Conservation (phyloP, 116 monocot species). For the Iris pallida region DNA sequence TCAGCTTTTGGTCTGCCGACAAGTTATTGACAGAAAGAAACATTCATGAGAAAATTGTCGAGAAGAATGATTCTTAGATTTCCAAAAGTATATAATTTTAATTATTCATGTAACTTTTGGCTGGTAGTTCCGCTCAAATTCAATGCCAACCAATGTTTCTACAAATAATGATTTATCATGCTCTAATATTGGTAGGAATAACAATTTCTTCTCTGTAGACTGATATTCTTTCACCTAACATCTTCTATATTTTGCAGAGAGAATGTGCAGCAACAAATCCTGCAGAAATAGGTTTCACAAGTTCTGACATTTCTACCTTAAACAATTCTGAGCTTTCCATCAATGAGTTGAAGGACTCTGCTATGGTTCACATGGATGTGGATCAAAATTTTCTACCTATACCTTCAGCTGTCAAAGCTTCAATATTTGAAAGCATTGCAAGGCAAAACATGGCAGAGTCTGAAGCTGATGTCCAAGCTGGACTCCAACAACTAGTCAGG, state of each 20-base stretch:
- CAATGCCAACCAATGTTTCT: too few species aligned
- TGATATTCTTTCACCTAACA: not conserved
- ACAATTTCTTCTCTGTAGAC: not conserved
- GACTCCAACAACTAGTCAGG: conserved; percentile 48
- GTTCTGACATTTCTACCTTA: conserved; percentile 46
- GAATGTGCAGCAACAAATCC: conserved; percentile 22
- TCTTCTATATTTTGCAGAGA: conserved; percentile 46
- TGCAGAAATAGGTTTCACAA: conserved; percentile 42
- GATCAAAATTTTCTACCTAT: conserved; percentile 79
- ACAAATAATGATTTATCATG: too few species aligned
- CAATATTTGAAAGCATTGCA: conserved; percentile 87
- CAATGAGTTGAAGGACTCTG: conserved; percentile 19
- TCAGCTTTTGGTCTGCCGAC: too few species aligned
- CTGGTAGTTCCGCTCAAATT: too few species aligned
- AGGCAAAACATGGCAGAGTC: conserved; percentile 79
- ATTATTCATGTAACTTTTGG: too few species aligned
- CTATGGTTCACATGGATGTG: conserved; percentile 67
- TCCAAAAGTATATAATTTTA: too few species aligned
- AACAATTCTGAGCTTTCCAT: conserved; percentile 59
- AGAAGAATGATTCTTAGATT: too few species aligned
- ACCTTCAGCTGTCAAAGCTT: conserved; percentile 68
- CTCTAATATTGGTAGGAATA: too few species aligned
- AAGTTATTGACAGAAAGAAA: too few species aligned
- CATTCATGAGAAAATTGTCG: too few species aligned
- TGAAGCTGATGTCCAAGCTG: conserved; percentile 67